Evolutionary conservation across 2,329 filamentous ascomycete species (phyloP), one percentile per base, ranked within the genome.

Genomic region (Neonectria magnoliae): DNA sequence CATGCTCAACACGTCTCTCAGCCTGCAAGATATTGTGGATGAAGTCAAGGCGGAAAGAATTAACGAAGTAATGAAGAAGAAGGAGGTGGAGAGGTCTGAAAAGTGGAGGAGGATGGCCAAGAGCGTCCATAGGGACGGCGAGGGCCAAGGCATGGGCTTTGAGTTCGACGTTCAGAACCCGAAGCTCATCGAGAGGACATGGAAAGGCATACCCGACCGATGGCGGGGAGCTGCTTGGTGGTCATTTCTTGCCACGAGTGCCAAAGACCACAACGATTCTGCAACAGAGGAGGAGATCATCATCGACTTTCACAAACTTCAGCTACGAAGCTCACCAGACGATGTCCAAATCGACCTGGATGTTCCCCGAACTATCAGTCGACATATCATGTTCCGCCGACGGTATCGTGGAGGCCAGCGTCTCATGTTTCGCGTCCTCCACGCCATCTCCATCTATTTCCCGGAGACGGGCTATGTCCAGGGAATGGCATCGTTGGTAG

Each of bases 321-420:
- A 97, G 74, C 83, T 89, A 16, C 82, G 89, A 64, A 88, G 88
- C 59, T 97, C 92, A 3, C 90, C 93, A 1, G 96, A 99, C 76
- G 96, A 99, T 78, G 90, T 95, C 22, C 96, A 99, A 80, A 99
- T 99, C 73, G 96, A 99, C 78, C 88, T 98, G 47, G 96, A 99
- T 77, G 96, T 99, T 18, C 96, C 96, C 1, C 88, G 96, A 58
- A 98, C 96, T 5, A 97, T 99, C 77, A 97, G 90, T 78, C 90
- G 92, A 67, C 96, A 99, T 80, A 95, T 99, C 78, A 98, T 99
- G 95, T 99, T 99, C 77, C 90, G 96, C 50, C 87, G 90, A 68
- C 88, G 96, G 55, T 99, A 99, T 80, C 89, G 93, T 25, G 96
- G 96, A 65, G 96, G 95, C 1, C 95, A 99, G 79, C 88, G 96